Percentiles rank a stretch among this genome's conserved stretches.
These are phyloP conservation scores for Lentinula edodes DNA, from an alignment of 768 basidiomycete genomes.

Conservation along the genomic window DNA sequence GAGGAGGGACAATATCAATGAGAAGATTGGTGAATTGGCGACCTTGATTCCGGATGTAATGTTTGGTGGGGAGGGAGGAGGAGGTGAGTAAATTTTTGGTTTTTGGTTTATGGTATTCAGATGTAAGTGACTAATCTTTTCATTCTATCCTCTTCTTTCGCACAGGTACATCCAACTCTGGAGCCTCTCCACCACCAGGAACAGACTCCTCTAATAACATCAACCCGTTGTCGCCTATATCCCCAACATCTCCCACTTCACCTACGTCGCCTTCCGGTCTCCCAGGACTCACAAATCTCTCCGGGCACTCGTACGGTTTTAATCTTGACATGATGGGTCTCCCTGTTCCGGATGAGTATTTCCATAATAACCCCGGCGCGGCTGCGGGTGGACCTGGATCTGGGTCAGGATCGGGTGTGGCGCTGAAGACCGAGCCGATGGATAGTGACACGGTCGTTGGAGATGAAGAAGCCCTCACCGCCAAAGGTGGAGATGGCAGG, in stretches of 20 bases:
- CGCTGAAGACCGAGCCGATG: background rate
- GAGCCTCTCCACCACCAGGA: background rate
- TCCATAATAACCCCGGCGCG: background rate
- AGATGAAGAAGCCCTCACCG: background rate
- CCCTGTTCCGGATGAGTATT: slow-evolving; percentile 2
- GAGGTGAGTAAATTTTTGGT: slow-evolving; percentile 10
- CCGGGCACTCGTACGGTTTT: background rate
- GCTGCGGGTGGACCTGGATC: background rate
- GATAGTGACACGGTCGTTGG: background rate
- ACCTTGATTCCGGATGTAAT: slow-evolving; percentile 85
- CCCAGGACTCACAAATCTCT: too few species aligned
- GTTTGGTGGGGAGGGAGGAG: slow-evolving; percentile 40
- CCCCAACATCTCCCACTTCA: background rate
- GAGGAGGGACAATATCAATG: slow-evolving; percentile 89
- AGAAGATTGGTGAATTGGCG: slow-evolving; percentile 88
- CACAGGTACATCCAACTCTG: background rate
- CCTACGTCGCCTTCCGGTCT: background rate
- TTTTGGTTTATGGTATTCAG: too few species aligned
- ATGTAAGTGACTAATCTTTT: too few species aligned
- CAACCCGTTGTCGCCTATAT: background rate
- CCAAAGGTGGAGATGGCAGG: background rate
- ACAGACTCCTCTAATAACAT: background rate
- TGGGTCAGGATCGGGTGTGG: background rate
- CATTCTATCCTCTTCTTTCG: too few species aligned
- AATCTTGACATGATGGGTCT: slow-evolving; percentile 3